Evolutionary conservation across 192 early-diverging fungal species (phyloP).

Genomic region (Paraglomus brasilianum): DNA sequence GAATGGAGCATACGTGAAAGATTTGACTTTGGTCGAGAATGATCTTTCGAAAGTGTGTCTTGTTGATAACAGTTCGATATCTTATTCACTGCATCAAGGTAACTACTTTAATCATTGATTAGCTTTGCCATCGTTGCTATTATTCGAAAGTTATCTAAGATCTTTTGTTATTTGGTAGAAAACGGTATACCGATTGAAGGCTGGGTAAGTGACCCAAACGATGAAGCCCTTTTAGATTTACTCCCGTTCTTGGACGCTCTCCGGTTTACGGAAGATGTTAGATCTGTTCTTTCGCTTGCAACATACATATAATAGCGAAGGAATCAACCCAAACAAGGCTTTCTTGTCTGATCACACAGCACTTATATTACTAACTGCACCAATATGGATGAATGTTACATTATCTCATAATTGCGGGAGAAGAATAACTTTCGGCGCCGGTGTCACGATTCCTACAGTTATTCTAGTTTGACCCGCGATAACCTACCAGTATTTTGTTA

Average conservation of each 20-base stretch:
- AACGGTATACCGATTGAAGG: constrained; percentile 87
- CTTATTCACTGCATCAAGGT: constrained; percentile 76
- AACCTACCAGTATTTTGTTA: too few relatives aligned
- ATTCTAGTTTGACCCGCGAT: too few relatives aligned
- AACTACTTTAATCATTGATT: background rate
- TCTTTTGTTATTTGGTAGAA: constrained; percentile 47
- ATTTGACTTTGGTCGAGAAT: constrained; percentile 69
- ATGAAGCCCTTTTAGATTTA: constrained; percentile 82
- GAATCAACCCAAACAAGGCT: too few relatives aligned
- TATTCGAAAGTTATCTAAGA: background rate
- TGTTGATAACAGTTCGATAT: constrained; percentile 79
- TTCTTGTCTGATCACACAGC: too few relatives aligned
- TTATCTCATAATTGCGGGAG: too few relatives aligned
- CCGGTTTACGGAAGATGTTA: constrained; percentile 82
- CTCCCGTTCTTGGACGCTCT: constrained; percentile 87
- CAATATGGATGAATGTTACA: too few relatives aligned
- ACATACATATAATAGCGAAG: too few relatives aligned
- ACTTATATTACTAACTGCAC: too few relatives aligned
- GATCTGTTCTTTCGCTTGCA: constrained; percentile 64
- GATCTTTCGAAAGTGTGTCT: constrained; percentile 81
- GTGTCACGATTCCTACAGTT: too few relatives aligned
- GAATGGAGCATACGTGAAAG: constrained; percentile 75
- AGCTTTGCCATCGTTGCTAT: background rate
- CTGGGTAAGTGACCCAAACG: constrained; percentile 79
- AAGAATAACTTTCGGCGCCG: too few relatives aligned